phyloP scores from a whole-genome alignment of 2,329 filamentous ascomycete genomes.

The Pseudocercospora musae region DNA sequence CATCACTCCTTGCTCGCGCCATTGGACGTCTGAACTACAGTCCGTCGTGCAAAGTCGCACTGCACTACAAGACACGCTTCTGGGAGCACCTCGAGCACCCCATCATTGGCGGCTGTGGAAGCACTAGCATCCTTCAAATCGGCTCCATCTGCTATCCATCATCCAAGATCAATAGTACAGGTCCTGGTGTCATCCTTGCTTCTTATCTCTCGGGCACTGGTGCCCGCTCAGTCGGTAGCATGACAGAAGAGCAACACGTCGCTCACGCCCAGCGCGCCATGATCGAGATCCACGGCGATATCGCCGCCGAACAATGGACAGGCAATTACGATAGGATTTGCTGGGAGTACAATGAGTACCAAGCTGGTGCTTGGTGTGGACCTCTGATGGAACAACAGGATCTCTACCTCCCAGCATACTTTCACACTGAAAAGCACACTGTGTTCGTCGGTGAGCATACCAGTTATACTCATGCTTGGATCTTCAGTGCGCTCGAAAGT shows the following conservation, averaged over 20 bases:
- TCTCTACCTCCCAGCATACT: conserved; percentile 69
- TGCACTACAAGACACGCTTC: conserved; percentile 65
- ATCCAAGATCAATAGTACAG: conserved; percentile 62
- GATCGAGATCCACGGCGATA: conserved; percentile 62
- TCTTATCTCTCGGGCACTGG: conserved; percentile 53
- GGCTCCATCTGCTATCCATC: conserved; percentile 64
- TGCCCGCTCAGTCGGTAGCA: conserved; percentile 46
- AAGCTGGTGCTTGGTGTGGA: conserved; percentile 60
- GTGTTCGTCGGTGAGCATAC: conserved; percentile 65
- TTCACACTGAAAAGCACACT: conserved; percentile 65
- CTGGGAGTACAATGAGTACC: conserved; percentile 61
- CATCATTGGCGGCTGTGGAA: conserved; percentile 64
- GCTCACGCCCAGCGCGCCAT: conserved; percentile 63
- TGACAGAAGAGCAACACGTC: conserved; percentile 60
- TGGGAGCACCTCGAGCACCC: conserved; percentile 54
- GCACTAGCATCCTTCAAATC: conserved; percentile 59
- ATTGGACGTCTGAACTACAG: conserved; percentile 51
- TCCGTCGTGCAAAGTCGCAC: conserved; percentile 56
- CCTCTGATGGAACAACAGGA: conserved; percentile 63
- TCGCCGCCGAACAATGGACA: conserved; percentile 61
- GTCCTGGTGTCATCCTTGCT: conserved; percentile 60
- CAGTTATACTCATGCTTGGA: conserved; percentile 69
- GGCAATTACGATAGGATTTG: conserved; percentile 63
- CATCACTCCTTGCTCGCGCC: conserved; percentile 48
- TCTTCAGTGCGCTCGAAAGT: conserved; percentile 64